phyloP scores from a whole-genome alignment of 1,284 basidiomycete species.

The Porodaedalea pini region DNA sequence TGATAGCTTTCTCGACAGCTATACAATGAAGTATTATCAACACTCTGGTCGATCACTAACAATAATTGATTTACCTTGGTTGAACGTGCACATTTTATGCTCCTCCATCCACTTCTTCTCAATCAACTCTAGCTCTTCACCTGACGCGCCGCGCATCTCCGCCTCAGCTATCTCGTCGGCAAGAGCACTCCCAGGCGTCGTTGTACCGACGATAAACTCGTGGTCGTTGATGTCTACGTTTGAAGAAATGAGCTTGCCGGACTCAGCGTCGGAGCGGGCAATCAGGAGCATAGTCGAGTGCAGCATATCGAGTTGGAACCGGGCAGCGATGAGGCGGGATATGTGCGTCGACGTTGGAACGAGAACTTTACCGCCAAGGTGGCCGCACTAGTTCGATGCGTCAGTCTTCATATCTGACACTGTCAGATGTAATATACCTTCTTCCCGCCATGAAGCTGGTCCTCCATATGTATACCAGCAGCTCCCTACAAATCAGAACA shows the following conservation, averaged over 20 bases:
- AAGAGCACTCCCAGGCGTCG: constrained; percentile 54
- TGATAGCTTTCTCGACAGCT: constrained; percentile 64
- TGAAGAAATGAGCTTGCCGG: constrained; percentile 81
- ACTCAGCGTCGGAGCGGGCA: constrained; percentile 89
- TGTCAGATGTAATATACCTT: constrained; percentile 43
- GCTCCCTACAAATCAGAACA: constrained; percentile 55
- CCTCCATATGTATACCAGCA: constrained; percentile 86
- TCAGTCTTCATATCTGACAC: neutral
- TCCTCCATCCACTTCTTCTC: constrained; percentile 77
- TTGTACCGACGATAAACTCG: constrained; percentile 77
- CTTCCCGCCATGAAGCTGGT: constrained; percentile 90
- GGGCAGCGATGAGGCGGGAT: constrained; percentile 76
- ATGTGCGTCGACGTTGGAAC: constrained; percentile 86
- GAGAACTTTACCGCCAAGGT: constrained; percentile 90
- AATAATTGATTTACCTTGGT: constrained; percentile 55
- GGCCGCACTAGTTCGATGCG: constrained; percentile 64
- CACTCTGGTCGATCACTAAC: neutral
- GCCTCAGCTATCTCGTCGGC: constrained; percentile 75
- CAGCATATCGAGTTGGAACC: constrained; percentile 87
- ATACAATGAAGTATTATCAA: constrained; percentile 13
- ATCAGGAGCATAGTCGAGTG: constrained; percentile 87
- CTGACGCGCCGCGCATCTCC: constrained; percentile 64
- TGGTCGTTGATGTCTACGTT: constrained; percentile 77
- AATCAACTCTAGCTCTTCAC: constrained; percentile 68
- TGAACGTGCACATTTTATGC: constrained; percentile 78